Conservation (phyloP, 768 basidiomycete genomes). For the Mycena indigotica region DNA sequence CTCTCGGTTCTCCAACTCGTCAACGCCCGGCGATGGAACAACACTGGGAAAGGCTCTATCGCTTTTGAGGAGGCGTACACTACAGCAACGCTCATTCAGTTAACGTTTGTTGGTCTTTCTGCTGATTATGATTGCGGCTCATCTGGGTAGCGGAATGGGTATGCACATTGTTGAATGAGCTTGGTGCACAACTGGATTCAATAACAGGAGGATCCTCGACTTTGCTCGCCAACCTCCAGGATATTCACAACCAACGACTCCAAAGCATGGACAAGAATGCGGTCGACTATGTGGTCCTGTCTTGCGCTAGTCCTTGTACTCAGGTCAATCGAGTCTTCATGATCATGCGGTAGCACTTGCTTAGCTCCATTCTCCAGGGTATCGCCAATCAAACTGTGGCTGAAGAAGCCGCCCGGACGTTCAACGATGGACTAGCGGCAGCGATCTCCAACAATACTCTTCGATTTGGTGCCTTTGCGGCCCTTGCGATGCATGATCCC, state of each 20-base stretch:
- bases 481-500: slow-evolving; percentile 49
- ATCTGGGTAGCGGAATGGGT: background rate
- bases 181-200: background rate
- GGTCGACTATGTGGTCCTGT: slow-evolving; percentile 45
- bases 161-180: background rate
- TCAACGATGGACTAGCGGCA: slow-evolving; percentile 41
- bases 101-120: slow-evolving; percentile 23
- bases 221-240: slow-evolving; percentile 32
- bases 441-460: slow-evolving; percentile 41
- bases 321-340: slow-evolving; percentile 26
- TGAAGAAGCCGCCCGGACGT: slow-evolving; percentile 35
- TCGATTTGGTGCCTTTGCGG: slow-evolving; percentile 45
- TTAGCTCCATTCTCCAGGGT: slow-evolving; percentile 18
- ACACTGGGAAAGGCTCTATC: slow-evolving; percentile 40
- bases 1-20: background rate
- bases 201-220: background rate
- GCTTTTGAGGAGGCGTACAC: slow-evolving; percentile 45
- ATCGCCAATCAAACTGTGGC: slow-evolving; percentile 37
- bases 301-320: slow-evolving; percentile 40
- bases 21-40: slow-evolving; percentile 29
- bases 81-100: slow-evolving; percentile 34
- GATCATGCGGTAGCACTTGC: background rate
- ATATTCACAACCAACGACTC: slow-evolving; percentile 42
- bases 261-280: slow-evolving; percentile 38
- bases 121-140: background rate